These are phyloP conservation scores for Picochlorum sp. DNA, from an alignment of 139 green algal species.

Conservation along the genomic window DNA sequence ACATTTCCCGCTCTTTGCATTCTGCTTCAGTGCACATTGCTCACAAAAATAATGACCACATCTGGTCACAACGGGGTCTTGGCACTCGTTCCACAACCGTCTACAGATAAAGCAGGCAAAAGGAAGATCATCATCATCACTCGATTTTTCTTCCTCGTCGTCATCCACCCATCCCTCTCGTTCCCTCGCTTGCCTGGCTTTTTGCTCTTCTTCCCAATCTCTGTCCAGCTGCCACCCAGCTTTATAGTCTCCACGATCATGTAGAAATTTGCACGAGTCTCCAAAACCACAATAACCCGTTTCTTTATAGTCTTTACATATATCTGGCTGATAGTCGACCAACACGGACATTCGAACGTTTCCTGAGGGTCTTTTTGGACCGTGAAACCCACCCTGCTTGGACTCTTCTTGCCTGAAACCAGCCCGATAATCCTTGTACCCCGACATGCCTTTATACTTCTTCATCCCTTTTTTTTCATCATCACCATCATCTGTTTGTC, in stretches of 20 bases:
- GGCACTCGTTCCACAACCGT: constrained; percentile 60
- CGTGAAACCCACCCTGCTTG: constrained; percentile 64
- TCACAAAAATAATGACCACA: constrained; percentile 99
- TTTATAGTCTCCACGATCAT: constrained; percentile 99
- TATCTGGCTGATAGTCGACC: constrained; percentile 96
- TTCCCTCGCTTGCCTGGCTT: constrained; percentile 45
- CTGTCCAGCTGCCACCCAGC: constrained; percentile 78
- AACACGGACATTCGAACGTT: constrained; percentile 58
- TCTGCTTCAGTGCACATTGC: constrained; percentile 85
- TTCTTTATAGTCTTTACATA: constrained; percentile 99
- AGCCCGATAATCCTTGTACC: constrained; percentile 67
- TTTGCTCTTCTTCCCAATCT: constrained; percentile 92
- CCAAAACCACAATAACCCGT: constrained; percentile 93
- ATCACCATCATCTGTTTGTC: constrained; percentile 11
- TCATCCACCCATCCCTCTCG: constrained; percentile 25
- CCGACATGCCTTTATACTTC: constrained; percentile 66
- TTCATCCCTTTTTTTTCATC: constrained; percentile 18
- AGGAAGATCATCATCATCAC: constrained; percentile 81
- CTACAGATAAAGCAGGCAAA: constrained; percentile 93
- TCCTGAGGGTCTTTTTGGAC: constrained; percentile 65
- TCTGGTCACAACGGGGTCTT: constrained; percentile 78
- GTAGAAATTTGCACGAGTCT: constrained; percentile 98
- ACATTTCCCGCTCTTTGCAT: constrained; percentile 75
- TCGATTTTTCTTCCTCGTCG: constrained; percentile 41
- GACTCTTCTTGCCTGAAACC: constrained; percentile 54